Conservation (phyloP, 2,329 filamentous ascomycete species). For the Aotearoamyces nothofagi region DNA sequence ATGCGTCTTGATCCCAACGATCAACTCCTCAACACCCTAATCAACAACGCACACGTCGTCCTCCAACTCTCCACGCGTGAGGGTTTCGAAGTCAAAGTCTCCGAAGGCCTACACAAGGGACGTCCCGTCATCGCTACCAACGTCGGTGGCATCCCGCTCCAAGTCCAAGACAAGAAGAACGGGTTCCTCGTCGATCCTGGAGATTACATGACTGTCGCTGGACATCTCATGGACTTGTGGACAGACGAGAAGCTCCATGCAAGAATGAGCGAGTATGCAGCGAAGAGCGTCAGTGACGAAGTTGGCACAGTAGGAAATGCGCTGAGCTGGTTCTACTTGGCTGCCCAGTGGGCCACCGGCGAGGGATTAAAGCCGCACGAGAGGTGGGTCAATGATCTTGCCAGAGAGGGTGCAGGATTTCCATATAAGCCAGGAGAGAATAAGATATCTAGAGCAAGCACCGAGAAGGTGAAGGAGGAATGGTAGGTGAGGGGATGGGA, state of each 20-base stretch:
- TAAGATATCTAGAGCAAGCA: conserved; percentile 31
- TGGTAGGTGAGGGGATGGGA: too few relatives aligned
- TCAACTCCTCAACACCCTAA: conserved; percentile 63
- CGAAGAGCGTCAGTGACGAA: conserved; percentile 59
- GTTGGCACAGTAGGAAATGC: conserved; percentile 70
- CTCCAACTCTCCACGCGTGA: conserved; percentile 71
- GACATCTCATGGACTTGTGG: conserved; percentile 50
- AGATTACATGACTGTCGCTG: conserved; percentile 54
- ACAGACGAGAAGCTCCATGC: conserved; percentile 48
- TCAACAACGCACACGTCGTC: conserved; percentile 57
- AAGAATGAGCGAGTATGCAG: conserved; percentile 50
- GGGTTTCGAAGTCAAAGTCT: conserved; percentile 79
- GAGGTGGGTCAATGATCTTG: conserved; percentile 62
- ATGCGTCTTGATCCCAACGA: conserved; percentile 67
- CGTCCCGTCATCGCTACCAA: conserved; percentile 62
- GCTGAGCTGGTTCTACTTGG: conserved; percentile 64
- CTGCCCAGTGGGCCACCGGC: conserved; percentile 43
- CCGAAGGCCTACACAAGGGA: conserved; percentile 67
- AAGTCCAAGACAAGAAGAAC: conserved; percentile 55
- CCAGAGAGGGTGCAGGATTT: conserved; percentile 44
- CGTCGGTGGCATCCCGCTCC: conserved; percentile 68
- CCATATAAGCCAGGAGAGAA: conserved; percentile 45
- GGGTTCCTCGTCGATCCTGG: conserved; percentile 61
- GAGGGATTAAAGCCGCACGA: conserved; percentile 40
- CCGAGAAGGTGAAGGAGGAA: neutral